Percentiles rank a stretch among this genome's conserved stretches.
Evolutionary conservation across 352 stramenopile genomes (phyloP).

Genomic region (Pythium coloratum): DNA sequence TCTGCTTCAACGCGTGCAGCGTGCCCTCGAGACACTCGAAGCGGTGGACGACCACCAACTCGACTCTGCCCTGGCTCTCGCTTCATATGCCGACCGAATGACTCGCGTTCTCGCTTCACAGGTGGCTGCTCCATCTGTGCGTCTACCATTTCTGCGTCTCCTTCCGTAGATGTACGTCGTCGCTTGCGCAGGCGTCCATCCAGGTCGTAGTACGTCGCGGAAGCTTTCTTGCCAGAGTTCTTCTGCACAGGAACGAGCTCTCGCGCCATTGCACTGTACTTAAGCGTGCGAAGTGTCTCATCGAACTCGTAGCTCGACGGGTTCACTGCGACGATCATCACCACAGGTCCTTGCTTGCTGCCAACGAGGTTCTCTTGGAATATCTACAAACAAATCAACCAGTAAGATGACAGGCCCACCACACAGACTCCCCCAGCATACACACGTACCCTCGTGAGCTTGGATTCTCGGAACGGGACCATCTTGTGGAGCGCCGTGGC

Average conservation of each 20-base stretch:
- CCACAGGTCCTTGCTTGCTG: conserved; percentile 80
- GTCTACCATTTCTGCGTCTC: conserved; percentile 4
- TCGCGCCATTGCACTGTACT: conserved; percentile 92
- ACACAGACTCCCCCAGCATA: no score
- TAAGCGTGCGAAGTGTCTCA: conserved; percentile 95
- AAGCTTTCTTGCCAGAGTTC: conserved; percentile 35
- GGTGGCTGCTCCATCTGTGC: not conserved
- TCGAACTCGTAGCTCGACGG: conserved; percentile 93
- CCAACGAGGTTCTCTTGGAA: conserved; percentile 94
- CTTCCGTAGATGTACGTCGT: conserved; percentile 19
- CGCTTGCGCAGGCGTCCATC: conserved; percentile 30
- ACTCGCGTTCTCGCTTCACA: conserved; percentile 15
- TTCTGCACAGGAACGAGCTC: conserved; percentile 79
- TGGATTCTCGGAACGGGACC: conserved; percentile 97
- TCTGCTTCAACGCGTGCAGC: conserved; percentile 2
- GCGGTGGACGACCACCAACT: conserved; percentile 11
- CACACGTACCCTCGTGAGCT: conserved; percentile 84
- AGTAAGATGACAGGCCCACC: not conserved
- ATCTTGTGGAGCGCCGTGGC: conserved; percentile 77
- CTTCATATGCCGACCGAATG: conserved; percentile 31
- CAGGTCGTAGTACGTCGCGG: conserved; percentile 38
- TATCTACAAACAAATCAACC: conserved; percentile 48
- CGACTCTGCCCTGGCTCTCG: conserved; percentile 5
- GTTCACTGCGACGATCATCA: conserved; percentile 98
- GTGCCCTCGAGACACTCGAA: conserved; percentile 7